These are phyloP conservation scores for Aspergillus brasiliensis DNA, from an alignment of 2,329 filamentous ascomycete genomes.

Conservation along the genomic window DNA sequence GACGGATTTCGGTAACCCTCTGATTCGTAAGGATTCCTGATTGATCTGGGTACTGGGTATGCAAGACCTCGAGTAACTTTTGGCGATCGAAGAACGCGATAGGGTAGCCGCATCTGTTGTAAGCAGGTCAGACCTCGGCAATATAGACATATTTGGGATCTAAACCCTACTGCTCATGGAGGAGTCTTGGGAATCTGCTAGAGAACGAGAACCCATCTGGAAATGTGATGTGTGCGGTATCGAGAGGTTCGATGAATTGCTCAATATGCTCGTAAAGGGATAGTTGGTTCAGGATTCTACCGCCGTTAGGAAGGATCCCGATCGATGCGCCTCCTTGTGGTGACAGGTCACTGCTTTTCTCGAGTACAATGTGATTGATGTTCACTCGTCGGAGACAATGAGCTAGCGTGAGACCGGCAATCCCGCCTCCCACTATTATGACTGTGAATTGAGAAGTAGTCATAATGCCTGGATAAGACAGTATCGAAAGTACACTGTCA, in stretches of 20 bases:
- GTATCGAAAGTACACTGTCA: background rate
- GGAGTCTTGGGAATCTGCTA: background rate
- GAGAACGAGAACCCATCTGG: constrained; percentile 6
- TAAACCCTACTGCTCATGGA: constrained; percentile 1
- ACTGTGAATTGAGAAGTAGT: constrained; percentile 8
- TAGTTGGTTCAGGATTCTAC: constrained; percentile 55
- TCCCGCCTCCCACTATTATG: constrained; percentile 53
- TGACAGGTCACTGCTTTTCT: constrained; percentile 36
- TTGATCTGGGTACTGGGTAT: background rate
- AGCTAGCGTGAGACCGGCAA: constrained; percentile 53
- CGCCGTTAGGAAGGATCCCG: constrained; percentile 48
- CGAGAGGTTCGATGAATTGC: constrained; percentile 22
- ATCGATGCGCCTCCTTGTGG: constrained; percentile 54
- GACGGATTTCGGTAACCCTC: background rate
- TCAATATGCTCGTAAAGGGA: constrained; percentile 40
- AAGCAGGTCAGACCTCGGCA: background rate
- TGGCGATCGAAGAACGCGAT: constrained; percentile 15
- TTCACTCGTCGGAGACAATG: constrained; percentile 46
- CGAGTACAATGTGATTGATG: constrained; percentile 55
- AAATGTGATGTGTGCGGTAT: background rate
- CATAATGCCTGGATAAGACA: background rate
- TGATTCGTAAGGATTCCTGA: background rate
- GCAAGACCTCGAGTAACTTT: constrained; percentile 12
- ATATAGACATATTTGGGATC: background rate
- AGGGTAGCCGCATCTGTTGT: constrained; percentile 14